Percentiles rank a stretch among this genome's conserved stretches.
phyloP scores from a whole-genome alignment of 2,329 filamentous ascomycete genomes.

The Drechslerella dactyloides region DNA sequence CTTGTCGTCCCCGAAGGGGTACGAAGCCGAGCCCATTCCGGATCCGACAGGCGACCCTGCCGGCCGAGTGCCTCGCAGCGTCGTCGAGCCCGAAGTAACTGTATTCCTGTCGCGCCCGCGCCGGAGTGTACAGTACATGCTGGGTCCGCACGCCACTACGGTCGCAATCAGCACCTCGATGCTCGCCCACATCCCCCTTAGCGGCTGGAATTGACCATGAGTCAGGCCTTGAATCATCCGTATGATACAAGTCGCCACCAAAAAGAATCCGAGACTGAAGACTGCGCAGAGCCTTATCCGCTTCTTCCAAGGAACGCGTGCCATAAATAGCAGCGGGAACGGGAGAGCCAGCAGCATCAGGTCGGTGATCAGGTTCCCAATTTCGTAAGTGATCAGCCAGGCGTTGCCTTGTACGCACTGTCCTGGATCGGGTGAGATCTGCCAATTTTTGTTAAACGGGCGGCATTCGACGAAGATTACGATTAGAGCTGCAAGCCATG shows the following conservation, averaged over 20 bases:
- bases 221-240: conserved; percentile 34
- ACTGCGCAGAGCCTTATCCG: conserved; percentile 24
- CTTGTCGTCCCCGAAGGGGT: background rate
- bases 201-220: conserved; percentile 14
- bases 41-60: background rate
- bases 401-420: conserved; percentile 32
- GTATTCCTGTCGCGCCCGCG: conserved; percentile 3
- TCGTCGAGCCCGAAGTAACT: background rate
- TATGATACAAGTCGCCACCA: conserved; percentile 26
- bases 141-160: conserved; percentile 34
- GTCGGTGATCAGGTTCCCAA: conserved; percentile 41
- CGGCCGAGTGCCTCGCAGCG: background rate
- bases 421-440: conserved; percentile 30
- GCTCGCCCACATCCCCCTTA: conserved; percentile 32
- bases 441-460: conserved; percentile 30
- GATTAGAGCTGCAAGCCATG: conserved; percentile 23
- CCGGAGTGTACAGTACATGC: conserved; percentile 38
- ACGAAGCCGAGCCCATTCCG: background rate
- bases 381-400: conserved; percentile 42
- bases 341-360: conserved; percentile 33
- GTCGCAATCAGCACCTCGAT: conserved; percentile 41
- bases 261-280: conserved; percentile 41
- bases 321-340: conserved; percentile 43
- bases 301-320: conserved; percentile 36
- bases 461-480: conserved; percentile 21